Percentiles rank a stretch among this genome's conserved stretches.
phyloP scores from a whole-genome alignment of 306 rosid species.

The Carpinus viminea region DNA sequence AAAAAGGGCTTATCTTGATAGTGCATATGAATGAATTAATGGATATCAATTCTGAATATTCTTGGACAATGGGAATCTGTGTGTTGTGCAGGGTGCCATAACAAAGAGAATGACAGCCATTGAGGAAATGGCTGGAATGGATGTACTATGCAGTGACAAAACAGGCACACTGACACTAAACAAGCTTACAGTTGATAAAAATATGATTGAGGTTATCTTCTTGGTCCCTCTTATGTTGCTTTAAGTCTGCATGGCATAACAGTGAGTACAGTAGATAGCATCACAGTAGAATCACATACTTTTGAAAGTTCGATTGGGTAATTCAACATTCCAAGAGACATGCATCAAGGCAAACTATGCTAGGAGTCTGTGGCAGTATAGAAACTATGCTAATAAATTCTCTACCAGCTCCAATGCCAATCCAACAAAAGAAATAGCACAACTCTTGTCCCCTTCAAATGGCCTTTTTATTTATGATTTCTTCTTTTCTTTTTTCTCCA shows the following conservation, averaged over 20 bases:
- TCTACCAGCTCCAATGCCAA: neutral
- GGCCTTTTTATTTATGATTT: neutral
- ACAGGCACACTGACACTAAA: slow-evolving; percentile 78
- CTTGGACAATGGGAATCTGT: neutral
- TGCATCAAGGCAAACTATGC: neutral
- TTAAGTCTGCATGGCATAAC: neutral
- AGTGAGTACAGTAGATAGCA: neutral
- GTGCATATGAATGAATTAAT: neutral
- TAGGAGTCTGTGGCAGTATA: neutral
- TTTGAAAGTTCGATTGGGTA: neutral
- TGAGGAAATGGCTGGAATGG: slow-evolving; percentile 90
- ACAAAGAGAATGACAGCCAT: slow-evolving; percentile 87
- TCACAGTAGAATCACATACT: neutral
- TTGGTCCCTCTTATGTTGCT: slow-evolving; percentile 13
- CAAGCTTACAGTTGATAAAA: slow-evolving; percentile 79
- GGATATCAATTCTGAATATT: neutral
- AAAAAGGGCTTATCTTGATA: no score
- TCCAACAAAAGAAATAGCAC: neutral
- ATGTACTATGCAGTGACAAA: slow-evolving; percentile 74
- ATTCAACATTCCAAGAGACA: neutral
- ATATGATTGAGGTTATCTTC: slow-evolving; percentile 53
- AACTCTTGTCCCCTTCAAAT: neutral
- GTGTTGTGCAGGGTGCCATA: slow-evolving; percentile 65
- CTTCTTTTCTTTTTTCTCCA: neutral
- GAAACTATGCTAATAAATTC: no score